These are phyloP conservation scores for Cryptococcus deneoformans DNA, from an alignment of 1,284 basidiomycete genomes.

Conservation along the genomic window DNA sequence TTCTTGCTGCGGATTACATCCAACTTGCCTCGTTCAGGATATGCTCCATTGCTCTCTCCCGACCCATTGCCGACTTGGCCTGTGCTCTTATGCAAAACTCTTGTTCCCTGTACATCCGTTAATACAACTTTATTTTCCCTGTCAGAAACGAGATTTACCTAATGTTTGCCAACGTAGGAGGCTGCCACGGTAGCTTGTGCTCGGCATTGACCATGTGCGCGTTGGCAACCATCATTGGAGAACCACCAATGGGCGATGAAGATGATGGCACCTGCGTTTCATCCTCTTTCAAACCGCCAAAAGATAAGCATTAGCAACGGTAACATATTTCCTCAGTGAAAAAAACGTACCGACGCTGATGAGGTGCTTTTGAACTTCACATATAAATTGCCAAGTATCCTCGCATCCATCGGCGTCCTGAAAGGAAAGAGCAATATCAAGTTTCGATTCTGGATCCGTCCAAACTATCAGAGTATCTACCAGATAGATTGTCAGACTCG, in stretches of 20 bases:
- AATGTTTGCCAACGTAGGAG: slow-evolving; percentile 42
- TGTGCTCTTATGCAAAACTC: slow-evolving; percentile 43
- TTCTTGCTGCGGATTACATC: no score
- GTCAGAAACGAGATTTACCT: no score
- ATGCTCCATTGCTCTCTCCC: slow-evolving; percentile 76
- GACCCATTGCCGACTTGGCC: slow-evolving; percentile 35
- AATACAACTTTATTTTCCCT: no score
- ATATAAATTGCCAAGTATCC: slow-evolving; percentile 97
- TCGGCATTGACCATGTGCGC: no score
- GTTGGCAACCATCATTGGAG: no score
- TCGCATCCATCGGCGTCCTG: slow-evolving; percentile 94
- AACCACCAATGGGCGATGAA: no score
- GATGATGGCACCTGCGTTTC: no score
- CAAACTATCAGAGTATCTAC: slow-evolving; percentile 97
- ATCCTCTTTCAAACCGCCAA: no score
- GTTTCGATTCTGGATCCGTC: slow-evolving; percentile 86
- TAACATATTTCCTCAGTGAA: slow-evolving; percentile 71
- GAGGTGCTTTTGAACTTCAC: slow-evolving; percentile 73
- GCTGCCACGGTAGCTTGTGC: no score
- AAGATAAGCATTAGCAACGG: no score
- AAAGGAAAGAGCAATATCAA: slow-evolving; percentile 95
- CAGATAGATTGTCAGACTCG: background rate
- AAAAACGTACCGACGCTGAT: slow-evolving; percentile 51
- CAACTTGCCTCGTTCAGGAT: slow-evolving; percentile 63
- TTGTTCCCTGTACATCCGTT: no score